Evolutionary conservation across 2,329 filamentous ascomycete species (phyloP), one percentile per base, ranked within the genome.

Genomic region (Albophoma yamanashiensis): DNA sequence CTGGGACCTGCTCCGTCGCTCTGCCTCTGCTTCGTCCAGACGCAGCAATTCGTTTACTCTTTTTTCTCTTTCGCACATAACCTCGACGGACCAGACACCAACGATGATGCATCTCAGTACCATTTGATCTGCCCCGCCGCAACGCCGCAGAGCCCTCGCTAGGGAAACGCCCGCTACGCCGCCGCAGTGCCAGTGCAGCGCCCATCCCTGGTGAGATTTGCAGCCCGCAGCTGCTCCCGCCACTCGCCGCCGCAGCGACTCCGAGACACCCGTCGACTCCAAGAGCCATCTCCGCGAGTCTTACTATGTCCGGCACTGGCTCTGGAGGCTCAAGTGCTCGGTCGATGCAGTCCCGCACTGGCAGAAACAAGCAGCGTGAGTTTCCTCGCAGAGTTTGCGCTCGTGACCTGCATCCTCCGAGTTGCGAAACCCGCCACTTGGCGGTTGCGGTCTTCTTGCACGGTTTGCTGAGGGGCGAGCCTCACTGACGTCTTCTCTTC

Each of bases 291-390:
- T 12, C 55, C 31, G 14, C 22, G n/a, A 43, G 50, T 34, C 27
- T 39, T 43, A 68, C 62, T 40, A 75, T 75, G 73, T 74, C 73
- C 59, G 71, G 71, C 61, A 73, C 70, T 59, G 68, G 68, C 52
- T 71, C 68, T 63, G 72, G 69, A 66, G 72, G 69, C 62, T 70
- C 73, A 55, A 71, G 69, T 62, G 68, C 71, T 65, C 83, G 83
- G 67, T 77, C 83, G 58, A 88, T 87, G 85, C 82, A 92, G 78
- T 90, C 89, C 63, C 84, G 89, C 69, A 87, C 84, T 59, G 89
- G 89, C 68, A 83, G 90, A 72, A 86, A 79, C 71, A 92, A 92
- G 71, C 90, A 94, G 76, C 85, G 89, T 92, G 81, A 86, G 88
- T 89, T 25, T 11, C 36, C 22, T 40, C 56, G 20, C 50, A 36